phyloP scores from a whole-genome alignment of 139 green algal genomes.

The Nannochloris sp. region DNA sequence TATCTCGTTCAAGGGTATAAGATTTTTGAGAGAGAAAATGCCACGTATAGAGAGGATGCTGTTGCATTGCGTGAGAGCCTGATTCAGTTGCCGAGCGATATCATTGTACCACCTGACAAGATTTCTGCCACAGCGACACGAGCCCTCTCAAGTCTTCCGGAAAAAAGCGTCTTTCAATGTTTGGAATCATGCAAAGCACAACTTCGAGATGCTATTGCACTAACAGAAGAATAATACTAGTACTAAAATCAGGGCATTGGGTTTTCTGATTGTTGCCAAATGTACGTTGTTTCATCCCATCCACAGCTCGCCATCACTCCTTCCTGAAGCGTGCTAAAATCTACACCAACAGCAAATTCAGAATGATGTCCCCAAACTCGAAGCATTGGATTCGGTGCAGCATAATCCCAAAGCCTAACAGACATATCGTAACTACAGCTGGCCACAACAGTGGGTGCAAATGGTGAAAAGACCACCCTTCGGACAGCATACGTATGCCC shows the following conservation, averaged over 20 bases:
- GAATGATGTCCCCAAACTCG: slow-evolving; percentile 78
- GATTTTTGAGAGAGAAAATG: background rate
- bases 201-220: background rate
- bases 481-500: slow-evolving; percentile 65
- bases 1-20: slow-evolving; percentile 5
- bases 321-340: slow-evolving; percentile 72
- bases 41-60: background rate
- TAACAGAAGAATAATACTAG: background rate
- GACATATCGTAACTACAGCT: slow-evolving; percentile 91
- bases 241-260: slow-evolving; percentile 2
- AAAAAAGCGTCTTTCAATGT: too few relatives aligned
- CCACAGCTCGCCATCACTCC: slow-evolving; percentile 74
- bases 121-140: too few relatives aligned
- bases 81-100: too few relatives aligned
- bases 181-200: too few relatives aligned
- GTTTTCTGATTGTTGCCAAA: slow-evolving; percentile 21
- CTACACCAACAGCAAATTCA: slow-evolving; percentile 87
- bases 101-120: too few relatives aligned
- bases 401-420: slow-evolving; percentile 86
- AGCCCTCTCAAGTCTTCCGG: background rate
- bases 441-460: slow-evolving; percentile 65
- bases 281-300: slow-evolving; percentile 65
- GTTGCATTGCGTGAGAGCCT: background rate
- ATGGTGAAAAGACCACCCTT: slow-evolving; percentile 80
- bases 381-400: slow-evolving; percentile 52